These are phyloP conservation scores for Rubia yunnanensis DNA, from an alignment of 257 asterid species.

Conservation along the genomic window DNA sequence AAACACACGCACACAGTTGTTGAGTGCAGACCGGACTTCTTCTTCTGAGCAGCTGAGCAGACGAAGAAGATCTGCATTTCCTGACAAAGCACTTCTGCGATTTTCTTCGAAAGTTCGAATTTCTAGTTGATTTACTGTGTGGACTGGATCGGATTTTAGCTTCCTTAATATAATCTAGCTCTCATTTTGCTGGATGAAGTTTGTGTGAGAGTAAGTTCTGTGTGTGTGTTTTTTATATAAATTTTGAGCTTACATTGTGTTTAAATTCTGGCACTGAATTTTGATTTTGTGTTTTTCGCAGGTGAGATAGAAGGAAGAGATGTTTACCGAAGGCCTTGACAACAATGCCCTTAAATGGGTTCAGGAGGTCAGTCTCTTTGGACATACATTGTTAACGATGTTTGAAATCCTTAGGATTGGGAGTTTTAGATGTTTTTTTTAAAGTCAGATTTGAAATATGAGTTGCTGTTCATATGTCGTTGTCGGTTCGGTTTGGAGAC, in stretches of 20 bases:
- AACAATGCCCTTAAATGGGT: conserved; percentile 48
- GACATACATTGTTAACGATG: not conserved
- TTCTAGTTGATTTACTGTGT: not conserved
- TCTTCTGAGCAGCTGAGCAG: conserved; percentile 4
- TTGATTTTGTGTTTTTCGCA: not conserved
- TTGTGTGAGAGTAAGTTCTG: not conserved
- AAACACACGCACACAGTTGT: not conserved
- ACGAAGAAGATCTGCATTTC: not conserved
- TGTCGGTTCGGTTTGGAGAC: not conserved
- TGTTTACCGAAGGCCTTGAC: conserved; percentile 49
- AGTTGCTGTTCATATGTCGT: not conserved
- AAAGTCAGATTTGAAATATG: not conserved
- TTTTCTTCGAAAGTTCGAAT: not conserved
- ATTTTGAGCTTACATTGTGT: conserved; percentile 3
- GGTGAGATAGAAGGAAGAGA: conserved; percentile 10
- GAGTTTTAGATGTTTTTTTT: not conserved
- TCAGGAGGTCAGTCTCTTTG: conserved; percentile 25
- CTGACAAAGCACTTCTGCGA: not conserved
- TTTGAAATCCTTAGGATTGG: not conserved
- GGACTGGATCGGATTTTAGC: not conserved
- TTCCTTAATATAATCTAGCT: not conserved
- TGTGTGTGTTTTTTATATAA: not conserved
- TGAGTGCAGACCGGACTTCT: not conserved
- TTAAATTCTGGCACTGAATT: not conserved
- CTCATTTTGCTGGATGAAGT: not conserved